Conservation (phyloP, 441 rosid genomes). For the Jatropha multifida region DNA sequence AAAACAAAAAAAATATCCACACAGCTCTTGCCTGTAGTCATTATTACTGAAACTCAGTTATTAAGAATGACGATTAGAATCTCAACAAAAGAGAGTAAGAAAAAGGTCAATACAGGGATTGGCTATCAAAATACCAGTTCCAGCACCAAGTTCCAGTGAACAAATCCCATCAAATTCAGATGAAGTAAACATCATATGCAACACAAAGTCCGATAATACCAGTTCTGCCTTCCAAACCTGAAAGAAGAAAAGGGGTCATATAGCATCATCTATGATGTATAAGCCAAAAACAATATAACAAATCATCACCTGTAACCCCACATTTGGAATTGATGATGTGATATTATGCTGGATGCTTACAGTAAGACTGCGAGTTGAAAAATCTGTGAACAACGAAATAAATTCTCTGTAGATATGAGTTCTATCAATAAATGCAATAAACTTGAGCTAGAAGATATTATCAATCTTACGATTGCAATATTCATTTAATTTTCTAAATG, state of each 20-base stretch:
- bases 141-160: constrained; percentile 82
- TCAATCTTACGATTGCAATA: too few species aligned
- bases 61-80: neutral
- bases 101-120: neutral
- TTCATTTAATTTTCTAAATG: too few species aligned
- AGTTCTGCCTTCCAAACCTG: constrained; percentile 94
- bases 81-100: too few species aligned
- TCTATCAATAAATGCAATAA: neutral
- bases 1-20: neutral
- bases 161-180: constrained; percentile 51
- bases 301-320: constrained; percentile 75
- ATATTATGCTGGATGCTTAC: constrained; percentile 64
- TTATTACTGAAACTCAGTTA: neutral
- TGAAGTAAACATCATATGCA: constrained; percentile 69
- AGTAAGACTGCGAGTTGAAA: constrained; percentile 34
- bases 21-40: neutral
- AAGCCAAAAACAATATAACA: constrained; percentile 12
- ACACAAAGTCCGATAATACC: constrained; percentile 67
- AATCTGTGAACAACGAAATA: constrained; percentile 28
- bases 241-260: constrained; percentile 17
- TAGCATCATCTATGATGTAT: neutral
- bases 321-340: constrained; percentile 70
- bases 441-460: neutral
- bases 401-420: neutral
- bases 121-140: constrained; percentile 56